A percentile compares a stretch with the other conserved stretches of the same genome.
These are phyloP conservation scores for Caloboletus firmus DNA, from an alignment of 1,284 basidiomycete genomes.

Conservation along the genomic window DNA sequence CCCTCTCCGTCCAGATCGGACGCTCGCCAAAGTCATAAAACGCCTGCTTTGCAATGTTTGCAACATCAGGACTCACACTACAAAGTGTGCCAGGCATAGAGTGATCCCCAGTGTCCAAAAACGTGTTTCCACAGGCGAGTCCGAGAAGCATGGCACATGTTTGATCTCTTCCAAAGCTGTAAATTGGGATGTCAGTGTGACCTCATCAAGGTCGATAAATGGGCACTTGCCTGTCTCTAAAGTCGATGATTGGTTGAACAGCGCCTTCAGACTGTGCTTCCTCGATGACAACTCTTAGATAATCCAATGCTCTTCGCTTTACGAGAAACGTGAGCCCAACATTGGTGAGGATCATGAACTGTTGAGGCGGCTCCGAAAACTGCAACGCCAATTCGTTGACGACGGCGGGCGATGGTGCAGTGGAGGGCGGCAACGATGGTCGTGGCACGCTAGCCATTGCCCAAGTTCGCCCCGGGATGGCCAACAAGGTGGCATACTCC, in stretches of 20 bases:
- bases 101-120: constrained; percentile 55
- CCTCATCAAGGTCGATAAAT: constrained; percentile 1
- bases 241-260: constrained; percentile 68
- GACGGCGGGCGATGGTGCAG: constrained; percentile 48
- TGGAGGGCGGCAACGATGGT: constrained; percentile 33
- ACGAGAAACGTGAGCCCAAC: constrained; percentile 80
- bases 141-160: constrained; percentile 91
- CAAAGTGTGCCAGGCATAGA: constrained; percentile 50
- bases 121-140: constrained; percentile 73
- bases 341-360: constrained; percentile 86
- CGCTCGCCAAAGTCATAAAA: constrained; percentile 85
- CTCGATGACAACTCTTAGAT: constrained; percentile 71
- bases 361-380: constrained; percentile 67
- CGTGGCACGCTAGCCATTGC: constrained; percentile 66
- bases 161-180: constrained; percentile 84
- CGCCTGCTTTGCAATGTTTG: constrained; percentile 70
- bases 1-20: constrained; percentile 75
- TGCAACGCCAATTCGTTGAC: constrained; percentile 84
- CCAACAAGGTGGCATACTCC: constrained; percentile 73
- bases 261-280: constrained; percentile 68
- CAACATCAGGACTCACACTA: constrained; percentile 58
- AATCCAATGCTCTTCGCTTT: constrained; percentile 85
- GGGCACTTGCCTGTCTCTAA: constrained; percentile 61
- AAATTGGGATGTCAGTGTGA: constrained; percentile 3
- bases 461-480: constrained; percentile 83